Evolutionary conservation across 2,329 filamentous ascomycete genomes (phyloP), one percentile per base, ranked within the genome.

Genomic region (Aspergillus chevalieri): DNA sequence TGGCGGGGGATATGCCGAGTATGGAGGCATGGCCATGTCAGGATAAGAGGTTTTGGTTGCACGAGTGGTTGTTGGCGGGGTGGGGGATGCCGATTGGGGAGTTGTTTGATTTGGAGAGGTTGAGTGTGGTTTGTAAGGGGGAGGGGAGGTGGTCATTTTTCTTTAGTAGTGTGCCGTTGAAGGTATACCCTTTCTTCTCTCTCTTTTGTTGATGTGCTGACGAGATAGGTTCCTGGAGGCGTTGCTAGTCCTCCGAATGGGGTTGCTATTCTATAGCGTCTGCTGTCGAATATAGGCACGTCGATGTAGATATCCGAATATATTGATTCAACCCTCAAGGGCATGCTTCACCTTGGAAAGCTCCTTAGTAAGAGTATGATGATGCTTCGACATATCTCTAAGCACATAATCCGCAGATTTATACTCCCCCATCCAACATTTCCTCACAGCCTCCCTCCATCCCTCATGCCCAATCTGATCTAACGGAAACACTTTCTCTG

Each of bases 1-100:
- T 82, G 0, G 81, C 75, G 0, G 78, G 79, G 2, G 81, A 84
- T 50, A 73, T 74, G 44, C 76, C 79, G 8, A 72, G 69, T 4
- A 77, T 80, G 52, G 80, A 83, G 56, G 70, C 71, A 6, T 74
- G 74, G 57, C 70, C 72, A 7, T 77, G 52, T 44, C 55, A 60
- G 47, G 52, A 58, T 34, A 36, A 47, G 5, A 52, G 52, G 5
- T 57, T 52, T 19, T 61, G 55, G 41, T 50, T 67, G 44, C 62
- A 66, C 47, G 58, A 66, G 54, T 64, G 58, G 60, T 51, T 55
- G 66, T 72, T 69, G 8, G 72, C 74, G 3, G 74, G 74, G 9
- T 79, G 75, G 74, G 76, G 76, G 0, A 63, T 77, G 60, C 74
- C 56, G 10, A 71, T 72, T 51, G 73, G 73, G 3, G 73, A 76